Evolutionary conservation across 805 yeast species (phyloP), one percentile per base, ranked within the genome.

Genomic region (Jamesozyma piceae): DNA sequence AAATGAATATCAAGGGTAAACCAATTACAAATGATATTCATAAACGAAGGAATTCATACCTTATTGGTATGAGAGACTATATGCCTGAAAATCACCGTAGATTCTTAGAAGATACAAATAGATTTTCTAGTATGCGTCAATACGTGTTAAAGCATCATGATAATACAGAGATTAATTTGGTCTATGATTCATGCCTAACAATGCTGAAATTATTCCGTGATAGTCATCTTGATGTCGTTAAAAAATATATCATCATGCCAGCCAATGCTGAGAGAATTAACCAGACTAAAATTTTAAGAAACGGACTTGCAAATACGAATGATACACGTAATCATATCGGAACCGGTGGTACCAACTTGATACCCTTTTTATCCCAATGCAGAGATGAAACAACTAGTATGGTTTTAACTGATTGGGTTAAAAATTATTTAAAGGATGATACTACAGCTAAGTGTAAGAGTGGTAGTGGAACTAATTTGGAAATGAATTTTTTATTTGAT

Each of bases 361-460:
- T 89, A 45, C 95, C 96, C 22, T 90, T 89, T 66, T 72, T 89
- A 59, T 89, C 88, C 63, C 97, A 90, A 63, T 90, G 96, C 52
- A 75, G 97, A 62, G 97, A 89, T 65, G 97, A 89, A 60, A 89
- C 96, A 1, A 35, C 35, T 35, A 31, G 35, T 14, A 40, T 35
- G 38, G 43, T 34, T 5, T 20, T 40, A 4, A 34, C 43, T 4
- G 29, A 28, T 27, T 40, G 43, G 43, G 38, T 40, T 20, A 13
- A 35, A 21, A 24, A 34, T 3, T 34, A 24, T 22, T 35, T 40
- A 17, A 19, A 33, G 4, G 19, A 35, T 10, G 24, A 19, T 17
- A 17, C 10, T 37, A 21, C 13, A 5, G n/a, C 14, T 4, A 24
- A 22, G 14, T 19, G n/a, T 19, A 15, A 33, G 20, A 20, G 5